Evolutionary conservation across 2,329 filamentous ascomycete genomes (phyloP), one percentile per base, ranked within the genome.

Genomic region (Cercospora janseana): DNA sequence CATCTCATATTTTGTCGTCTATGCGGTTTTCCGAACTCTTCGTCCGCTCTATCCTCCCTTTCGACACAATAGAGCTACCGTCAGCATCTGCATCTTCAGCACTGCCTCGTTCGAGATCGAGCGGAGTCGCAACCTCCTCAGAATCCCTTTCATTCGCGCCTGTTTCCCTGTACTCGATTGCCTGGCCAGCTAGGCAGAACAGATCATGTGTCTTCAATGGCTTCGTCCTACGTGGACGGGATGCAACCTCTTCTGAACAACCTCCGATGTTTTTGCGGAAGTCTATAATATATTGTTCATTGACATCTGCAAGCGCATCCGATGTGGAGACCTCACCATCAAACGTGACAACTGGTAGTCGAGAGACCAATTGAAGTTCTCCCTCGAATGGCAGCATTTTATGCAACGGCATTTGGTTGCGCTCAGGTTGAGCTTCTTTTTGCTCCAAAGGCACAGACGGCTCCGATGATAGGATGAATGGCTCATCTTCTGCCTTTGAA

Each of bases 201-300:
- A 90, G 68, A 63, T 88, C 83, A 23, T 72, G 69, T 1, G 80
- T 74, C 29, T 71, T 72, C 20, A 29, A 29, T 9, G 9, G 20
- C 68, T 66, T n/a, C 58, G 24, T 63, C 34, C 53, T 62, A 42
- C 62, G 63, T 60, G 43, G 64, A 61, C 59, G 67, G 4, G 62
- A 63, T 49, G 61, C 64, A 20, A 64, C 64, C 6, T 70, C 66
- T 2, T 63, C 66, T 18, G 66, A 65, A 61, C 89, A 95, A 1
- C 79, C 80, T n/a, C 89, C 89, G 10, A 88, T 77, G 3, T 79
- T 72, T 44, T 70, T 68, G 34, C 82, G 79, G 63, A 93, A 92
- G 10, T 72, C 62, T 0, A 69, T 62, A 4, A 79, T 72, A 61
- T 84, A 89, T 4, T 75, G 70, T 1, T 66, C 54, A 2, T 82